Percentiles rank a stretch among this genome's conserved stretches.
Conservation (phyloP, 805 yeast genomes). For the Candida sonorensis region DNA sequence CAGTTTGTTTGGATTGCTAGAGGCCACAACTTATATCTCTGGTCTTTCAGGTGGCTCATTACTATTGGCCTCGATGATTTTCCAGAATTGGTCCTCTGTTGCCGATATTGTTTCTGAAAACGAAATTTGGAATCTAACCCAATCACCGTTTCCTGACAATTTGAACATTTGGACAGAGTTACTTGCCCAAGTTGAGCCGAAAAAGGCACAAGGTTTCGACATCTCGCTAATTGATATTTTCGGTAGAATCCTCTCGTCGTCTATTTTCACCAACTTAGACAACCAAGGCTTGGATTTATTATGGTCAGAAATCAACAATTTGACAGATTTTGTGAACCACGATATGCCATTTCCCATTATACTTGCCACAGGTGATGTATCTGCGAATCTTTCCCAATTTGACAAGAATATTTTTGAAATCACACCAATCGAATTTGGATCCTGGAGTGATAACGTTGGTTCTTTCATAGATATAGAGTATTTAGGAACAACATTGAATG, state of each 20-base stretch:
- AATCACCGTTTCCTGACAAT: conserved; percentile 49
- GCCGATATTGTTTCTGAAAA: conserved; percentile 39
- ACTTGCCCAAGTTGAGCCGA: conserved; percentile 40
- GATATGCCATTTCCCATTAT: conserved; percentile 68
- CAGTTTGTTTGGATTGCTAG: conserved; percentile 56
- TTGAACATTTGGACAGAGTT: conserved; percentile 43
- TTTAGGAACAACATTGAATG: conserved; percentile 53
- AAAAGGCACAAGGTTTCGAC: conserved; percentile 51
- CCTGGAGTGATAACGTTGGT: conserved; percentile 69
- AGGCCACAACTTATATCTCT: conserved; percentile 61
- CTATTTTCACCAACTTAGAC: conserved; percentile 53
- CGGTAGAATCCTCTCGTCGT: conserved; percentile 64
- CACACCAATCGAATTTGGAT: conserved; percentile 69
- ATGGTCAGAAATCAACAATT: conserved; percentile 48
- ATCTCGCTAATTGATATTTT: conserved; percentile 62
- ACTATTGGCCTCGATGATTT: conserved; percentile 58
- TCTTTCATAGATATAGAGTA: conserved; percentile 59
- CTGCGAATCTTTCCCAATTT: conserved; percentile 39
- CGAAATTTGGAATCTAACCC: conserved; percentile 60
- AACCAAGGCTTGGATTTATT: conserved; percentile 53
- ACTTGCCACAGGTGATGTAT: conserved; percentile 52
- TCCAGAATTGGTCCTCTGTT: conserved; percentile 65
- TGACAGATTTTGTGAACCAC: conserved; percentile 48
- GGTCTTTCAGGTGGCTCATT: conserved; percentile 81
- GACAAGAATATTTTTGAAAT: conserved; percentile 56